Evolutionary conservation across 345 rosid genomes (phyloP).

Genomic region (Cardamine resedifolia): DNA sequence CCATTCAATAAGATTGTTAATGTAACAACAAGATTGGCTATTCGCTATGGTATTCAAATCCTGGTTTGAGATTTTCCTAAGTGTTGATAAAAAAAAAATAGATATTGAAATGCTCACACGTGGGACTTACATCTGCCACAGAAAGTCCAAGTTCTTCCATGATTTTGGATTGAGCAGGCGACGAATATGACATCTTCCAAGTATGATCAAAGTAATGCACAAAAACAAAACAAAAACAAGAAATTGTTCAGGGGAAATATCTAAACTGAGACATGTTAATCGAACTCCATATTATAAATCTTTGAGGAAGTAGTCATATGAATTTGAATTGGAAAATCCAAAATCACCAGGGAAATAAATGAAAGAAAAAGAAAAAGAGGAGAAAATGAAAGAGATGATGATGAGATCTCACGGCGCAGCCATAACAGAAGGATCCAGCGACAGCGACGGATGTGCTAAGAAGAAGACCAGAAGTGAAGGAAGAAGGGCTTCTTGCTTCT

Average conservation of each 20-base stretch:
- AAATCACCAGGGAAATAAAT: not conserved
- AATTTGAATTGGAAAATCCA: not conserved
- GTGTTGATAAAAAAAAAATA: too few species aligned
- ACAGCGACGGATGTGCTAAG: constrained; percentile 55
- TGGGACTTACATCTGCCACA: constrained; percentile 47
- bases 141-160: constrained; percentile 64
- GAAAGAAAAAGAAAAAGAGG: not conserved
- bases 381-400: not conserved
- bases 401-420: constrained; percentile 51
- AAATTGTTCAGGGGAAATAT: too few species aligned
- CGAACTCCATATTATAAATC: too few species aligned
- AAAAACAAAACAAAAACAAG: too few species aligned
- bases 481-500: constrained; percentile 16
- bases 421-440: constrained; percentile 51
- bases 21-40: not conserved
- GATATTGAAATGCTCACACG: not conserved
- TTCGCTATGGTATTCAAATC: not conserved
- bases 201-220: too few species aligned
- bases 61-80: not conserved
- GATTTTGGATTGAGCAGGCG: constrained; percentile 64
- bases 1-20: not conserved
- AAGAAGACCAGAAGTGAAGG: constrained; percentile 33
- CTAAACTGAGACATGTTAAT: too few species aligned
- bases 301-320: not conserved
- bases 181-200: constrained; percentile 64